These are phyloP conservation scores for Sugiyamaella castrensis DNA, from an alignment of 1,139 yeast species.

Conservation along the genomic window DNA sequence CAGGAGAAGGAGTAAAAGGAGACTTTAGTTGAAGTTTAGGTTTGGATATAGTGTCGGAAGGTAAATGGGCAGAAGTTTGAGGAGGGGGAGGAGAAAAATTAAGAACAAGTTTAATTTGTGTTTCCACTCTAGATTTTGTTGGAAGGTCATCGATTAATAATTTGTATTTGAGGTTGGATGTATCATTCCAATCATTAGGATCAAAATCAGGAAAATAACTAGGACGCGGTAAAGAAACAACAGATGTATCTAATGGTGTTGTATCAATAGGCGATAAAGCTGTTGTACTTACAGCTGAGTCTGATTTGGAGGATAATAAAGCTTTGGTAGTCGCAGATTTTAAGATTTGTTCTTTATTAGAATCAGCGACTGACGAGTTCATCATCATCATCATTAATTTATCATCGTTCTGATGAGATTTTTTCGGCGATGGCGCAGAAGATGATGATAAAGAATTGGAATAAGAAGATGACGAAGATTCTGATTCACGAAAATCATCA, in stretches of 20 bases:
- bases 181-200: conserved; percentile 34
- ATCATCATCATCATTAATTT: too few species aligned
- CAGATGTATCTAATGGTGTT: not conserved
- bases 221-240: conserved; percentile 13
- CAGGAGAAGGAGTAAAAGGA: conserved; percentile 35
- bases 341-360: too few species aligned
- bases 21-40: conserved; percentile 62
- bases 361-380: too few species aligned
- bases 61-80: conserved; percentile 65
- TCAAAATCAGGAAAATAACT: conserved; percentile 35
- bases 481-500: too few species aligned
- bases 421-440: too few species aligned
- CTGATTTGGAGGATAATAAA: too few species aligned
- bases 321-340: too few species aligned
- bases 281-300: too few species aligned
- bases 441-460: too few species aligned
- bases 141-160: conserved; percentile 63
- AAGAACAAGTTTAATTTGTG: conserved; percentile 75
- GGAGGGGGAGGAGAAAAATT: conserved; percentile 70
- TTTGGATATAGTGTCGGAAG: conserved; percentile 80
- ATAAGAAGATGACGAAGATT: too few species aligned
- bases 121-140: conserved; percentile 79
- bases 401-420: too few species aligned
- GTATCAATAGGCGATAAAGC: too few species aligned
- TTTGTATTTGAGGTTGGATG: conserved; percentile 48